Evolutionary conservation across 75 land plant genomes (phyloP), one percentile per base, ranked within the genome.

Genomic region (Cryptomeria japonica): DNA sequence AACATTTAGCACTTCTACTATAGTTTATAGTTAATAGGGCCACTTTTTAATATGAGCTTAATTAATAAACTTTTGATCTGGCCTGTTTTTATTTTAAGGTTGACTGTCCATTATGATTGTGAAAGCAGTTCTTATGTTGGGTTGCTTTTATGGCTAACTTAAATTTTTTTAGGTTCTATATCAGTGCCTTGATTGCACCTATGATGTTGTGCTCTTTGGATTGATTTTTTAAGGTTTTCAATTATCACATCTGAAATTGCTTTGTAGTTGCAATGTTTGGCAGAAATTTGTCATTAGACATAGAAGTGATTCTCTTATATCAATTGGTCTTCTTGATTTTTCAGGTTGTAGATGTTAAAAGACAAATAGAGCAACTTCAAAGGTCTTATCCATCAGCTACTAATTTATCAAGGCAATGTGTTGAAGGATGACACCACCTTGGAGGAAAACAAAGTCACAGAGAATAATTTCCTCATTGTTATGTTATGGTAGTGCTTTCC

Each of bases 291-390:
- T 32, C 16, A 75, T 34, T 12, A 3, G 3, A 32, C 34, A 32
- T 75, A 12, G 77, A 2, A 75, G 16, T 34, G 13, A 75, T 75
- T 22, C 25, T 68, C 37, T 75, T 13, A 2, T 31, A 32, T 19
- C 13, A 32, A 22, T 14, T 83, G 49, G n/a, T 41, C 22, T 36
- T 85, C 47, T 36, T 61, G 4, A 28, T 56, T 70, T 51, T 90
- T 86, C 93, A 92, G 93, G 93, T 92, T 46, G 89, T 89, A 16
- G 88, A 93, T 86, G n/a, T n/a, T n/a, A n/a, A n/a, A n/a, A n/a
- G n/a, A n/a, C n/a, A n/a, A n/a, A n/a, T n/a, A n/a, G n/a, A n/a
- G n/a, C n/a, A n/a, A n/a, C n/a, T n/a, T n/a, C n/a, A n/a, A n/a
- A n/a, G n/a, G n/a, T n/a, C n/a, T n/a, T n/a, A n/a, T n/a, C n/a